A percentile compares a stretch with the other conserved stretches of the same genome.
Evolutionary conservation across 2,329 filamentous ascomycete genomes (phyloP).

Genomic region (Alternaria sp.): DNA sequence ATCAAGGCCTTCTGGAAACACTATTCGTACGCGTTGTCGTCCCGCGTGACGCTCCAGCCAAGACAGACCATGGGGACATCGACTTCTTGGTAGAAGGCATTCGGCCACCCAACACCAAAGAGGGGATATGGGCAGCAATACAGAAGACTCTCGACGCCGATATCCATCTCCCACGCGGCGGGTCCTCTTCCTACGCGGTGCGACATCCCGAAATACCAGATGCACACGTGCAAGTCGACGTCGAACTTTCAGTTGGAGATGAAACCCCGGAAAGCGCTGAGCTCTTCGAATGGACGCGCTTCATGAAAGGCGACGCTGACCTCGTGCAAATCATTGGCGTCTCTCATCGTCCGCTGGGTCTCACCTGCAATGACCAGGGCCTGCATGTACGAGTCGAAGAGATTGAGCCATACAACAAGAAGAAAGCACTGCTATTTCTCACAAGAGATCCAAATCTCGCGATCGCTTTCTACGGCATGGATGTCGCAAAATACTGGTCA

Average conservation of each 20-base stretch:
- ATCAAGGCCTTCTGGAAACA: conserved; percentile 55
- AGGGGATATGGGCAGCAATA: conserved; percentile 41
- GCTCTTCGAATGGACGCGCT: conserved; percentile 66
- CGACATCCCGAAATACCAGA: conserved; percentile 37
- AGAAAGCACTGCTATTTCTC: conserved; percentile 65
- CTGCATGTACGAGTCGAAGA: conserved; percentile 71
- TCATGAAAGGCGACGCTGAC: conserved; percentile 76
- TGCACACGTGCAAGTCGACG: conserved; percentile 71
- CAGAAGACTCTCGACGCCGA: conserved; percentile 55
- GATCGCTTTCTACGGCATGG: conserved; percentile 69
- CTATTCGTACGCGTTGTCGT: conserved; percentile 64
- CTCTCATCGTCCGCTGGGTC: conserved; percentile 67
- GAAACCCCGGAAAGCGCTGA: conserved; percentile 32
- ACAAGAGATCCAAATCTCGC: conserved; percentile 62
- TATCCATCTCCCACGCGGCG: conserved; percentile 24
- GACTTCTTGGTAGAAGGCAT: conserved; percentile 66
- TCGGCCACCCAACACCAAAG: conserved; percentile 9
- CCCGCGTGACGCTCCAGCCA: conserved; percentile 73
- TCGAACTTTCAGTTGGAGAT: conserved; percentile 60
- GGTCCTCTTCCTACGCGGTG: conserved; percentile 58
- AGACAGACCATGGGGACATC: conserved; percentile 73
- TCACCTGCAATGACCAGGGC: conserved; percentile 69
- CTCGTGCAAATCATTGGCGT: conserved; percentile 70
- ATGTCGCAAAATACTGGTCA: conserved; percentile 56
- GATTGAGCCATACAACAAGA: conserved; percentile 66